These are phyloP conservation scores for Eucalyptus cloeziana DNA, from an alignment of 345 rosid genomes.

Conservation along the genomic window DNA sequence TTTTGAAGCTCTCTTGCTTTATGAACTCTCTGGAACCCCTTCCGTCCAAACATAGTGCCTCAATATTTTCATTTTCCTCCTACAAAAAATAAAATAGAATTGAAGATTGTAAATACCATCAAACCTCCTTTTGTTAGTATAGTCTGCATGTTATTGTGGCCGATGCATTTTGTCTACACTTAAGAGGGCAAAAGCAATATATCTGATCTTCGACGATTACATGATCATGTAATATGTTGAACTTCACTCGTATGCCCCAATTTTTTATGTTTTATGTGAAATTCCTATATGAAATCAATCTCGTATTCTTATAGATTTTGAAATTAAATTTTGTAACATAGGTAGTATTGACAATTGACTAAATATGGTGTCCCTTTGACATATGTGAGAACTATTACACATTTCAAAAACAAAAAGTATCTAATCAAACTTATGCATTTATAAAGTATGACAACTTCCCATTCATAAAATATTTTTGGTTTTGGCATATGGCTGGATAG, in stretches of 20 bases:
- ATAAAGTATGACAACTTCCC: not conserved
- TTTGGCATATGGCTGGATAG: not conserved
- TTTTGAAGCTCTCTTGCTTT: not conserved
- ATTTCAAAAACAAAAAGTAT: too few relatives aligned
- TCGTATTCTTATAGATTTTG: fast-evolving
- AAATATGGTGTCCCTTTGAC: not conserved
- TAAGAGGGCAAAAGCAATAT: not conserved
- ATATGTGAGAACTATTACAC: not conserved
- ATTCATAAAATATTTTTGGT: not conserved
- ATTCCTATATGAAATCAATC: not conserved
- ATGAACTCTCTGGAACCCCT: not conserved
- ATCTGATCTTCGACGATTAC: not conserved
- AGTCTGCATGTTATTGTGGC: not conserved
- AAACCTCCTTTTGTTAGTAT: not conserved
- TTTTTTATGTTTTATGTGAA: not conserved
- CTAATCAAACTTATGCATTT: not conserved
- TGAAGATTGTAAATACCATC: not conserved
- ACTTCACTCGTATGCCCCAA: not conserved
- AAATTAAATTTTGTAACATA: too few relatives aligned
- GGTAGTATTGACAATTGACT: fast-evolving
- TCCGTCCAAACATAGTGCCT: not conserved
- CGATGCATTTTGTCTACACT: not conserved
- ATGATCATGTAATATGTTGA: not conserved
- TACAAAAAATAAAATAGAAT: too few relatives aligned
- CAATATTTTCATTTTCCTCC: too few relatives aligned